Conservation (phyloP, 371 early-diverging fungal genomes). For the Lichtheimia ornata region DNA sequence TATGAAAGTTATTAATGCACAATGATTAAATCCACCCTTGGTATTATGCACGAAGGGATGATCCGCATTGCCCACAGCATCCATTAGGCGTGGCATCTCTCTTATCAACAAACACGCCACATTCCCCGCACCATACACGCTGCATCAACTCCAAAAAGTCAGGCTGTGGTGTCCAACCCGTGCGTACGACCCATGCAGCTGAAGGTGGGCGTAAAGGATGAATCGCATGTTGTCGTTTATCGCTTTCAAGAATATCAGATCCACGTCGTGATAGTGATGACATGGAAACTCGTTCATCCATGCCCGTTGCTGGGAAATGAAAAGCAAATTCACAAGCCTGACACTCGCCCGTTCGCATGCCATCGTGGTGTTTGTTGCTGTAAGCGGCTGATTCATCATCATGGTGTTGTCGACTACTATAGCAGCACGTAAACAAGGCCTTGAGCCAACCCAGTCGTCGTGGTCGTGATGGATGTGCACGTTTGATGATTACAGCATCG, state of each 20-base stretch:
- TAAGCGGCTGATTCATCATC: no score
- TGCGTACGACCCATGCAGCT: constrained; percentile 12
- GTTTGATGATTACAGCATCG: constrained; percentile 7
- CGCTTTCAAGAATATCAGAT: constrained; percentile 11
- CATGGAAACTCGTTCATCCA: no score
- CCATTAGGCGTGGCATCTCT: neutral
- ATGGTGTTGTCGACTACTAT: neutral
- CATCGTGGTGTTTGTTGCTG: no score
- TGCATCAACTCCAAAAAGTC: constrained; percentile 14
- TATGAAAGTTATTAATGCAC: neutral
- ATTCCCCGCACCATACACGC: constrained; percentile 15
- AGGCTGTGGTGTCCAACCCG: constrained; percentile 19
- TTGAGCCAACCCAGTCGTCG: neutral
- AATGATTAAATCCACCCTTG: neutral
- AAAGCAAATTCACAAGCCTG: constrained; percentile 2
- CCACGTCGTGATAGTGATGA: neutral
- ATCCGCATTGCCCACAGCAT: neutral
- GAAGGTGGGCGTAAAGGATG: constrained; percentile 12
- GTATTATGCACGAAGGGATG: neutral
- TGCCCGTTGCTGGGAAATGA: neutral
- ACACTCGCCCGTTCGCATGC: neutral
- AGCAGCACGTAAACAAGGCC: neutral
- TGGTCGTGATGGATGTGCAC: no score
- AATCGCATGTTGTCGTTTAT: constrained; percentile 1
- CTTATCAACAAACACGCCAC: constrained; percentile 12